Conservation (phyloP, 139 green algal species). For the Micromonas commoda region DNA sequence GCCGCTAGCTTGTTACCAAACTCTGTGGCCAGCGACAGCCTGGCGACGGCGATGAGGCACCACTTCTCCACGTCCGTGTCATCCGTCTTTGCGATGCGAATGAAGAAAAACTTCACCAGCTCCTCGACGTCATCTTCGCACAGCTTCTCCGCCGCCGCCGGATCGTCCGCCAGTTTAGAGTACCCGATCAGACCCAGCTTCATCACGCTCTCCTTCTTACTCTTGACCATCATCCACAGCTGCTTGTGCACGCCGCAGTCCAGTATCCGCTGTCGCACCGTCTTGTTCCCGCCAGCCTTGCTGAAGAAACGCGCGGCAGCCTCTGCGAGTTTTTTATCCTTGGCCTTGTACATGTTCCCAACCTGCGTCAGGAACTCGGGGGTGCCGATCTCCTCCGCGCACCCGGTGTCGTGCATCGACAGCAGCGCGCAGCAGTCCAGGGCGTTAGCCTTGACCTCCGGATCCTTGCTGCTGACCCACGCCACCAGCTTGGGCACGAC, state of each 20-base stretch:
- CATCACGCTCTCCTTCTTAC: neutral
- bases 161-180: neutral
- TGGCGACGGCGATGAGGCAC: constrained; percentile 12
- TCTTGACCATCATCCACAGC: neutral
- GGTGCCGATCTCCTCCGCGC: neutral
- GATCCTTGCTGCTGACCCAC: neutral
- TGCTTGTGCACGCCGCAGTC: neutral
- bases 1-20: neutral
- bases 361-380: neutral
- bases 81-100: constrained; percentile 4
- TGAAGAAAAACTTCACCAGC: constrained; percentile 12
- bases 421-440: neutral
- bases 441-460: neutral
- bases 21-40: neutral
- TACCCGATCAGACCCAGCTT: neutral
- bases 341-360: neutral
- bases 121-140: neutral
- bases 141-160: neutral
- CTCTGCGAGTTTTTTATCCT: neutral
- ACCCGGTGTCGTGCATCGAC: neutral
- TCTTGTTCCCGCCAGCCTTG: neutral
- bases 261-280: neutral
- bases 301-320: neutral
- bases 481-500: neutral
- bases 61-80: constrained; percentile 26